A percentile compares a stretch with the other conserved stretches of the same genome.
phyloP scores from a whole-genome alignment of 2,329 filamentous ascomycete genomes.

The Colletotrichum sp. region DNA sequence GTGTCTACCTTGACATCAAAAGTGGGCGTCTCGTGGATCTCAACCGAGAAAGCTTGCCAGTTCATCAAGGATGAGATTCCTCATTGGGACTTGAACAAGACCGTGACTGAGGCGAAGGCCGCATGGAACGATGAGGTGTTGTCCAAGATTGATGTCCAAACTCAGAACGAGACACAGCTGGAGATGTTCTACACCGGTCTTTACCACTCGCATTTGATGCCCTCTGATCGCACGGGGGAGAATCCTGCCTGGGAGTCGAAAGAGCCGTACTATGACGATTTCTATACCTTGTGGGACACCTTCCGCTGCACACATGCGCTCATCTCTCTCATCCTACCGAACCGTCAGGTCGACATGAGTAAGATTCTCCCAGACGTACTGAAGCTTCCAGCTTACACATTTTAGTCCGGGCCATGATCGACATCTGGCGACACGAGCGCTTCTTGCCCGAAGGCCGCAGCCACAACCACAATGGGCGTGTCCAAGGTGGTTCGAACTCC shows the following conservation, averaged over 20 bases:
- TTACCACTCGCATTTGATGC: slow-evolving; percentile 67
- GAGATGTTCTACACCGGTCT: slow-evolving; percentile 61
- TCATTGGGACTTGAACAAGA: slow-evolving; percentile 43
- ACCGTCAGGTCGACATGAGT: slow-evolving; percentile 54
- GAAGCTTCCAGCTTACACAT: neutral
- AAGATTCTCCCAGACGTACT: neutral
- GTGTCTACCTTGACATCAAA: slow-evolving; percentile 48
- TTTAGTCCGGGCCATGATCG: slow-evolving; percentile 56
- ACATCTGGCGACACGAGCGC: slow-evolving; percentile 60
- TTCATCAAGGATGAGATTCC: slow-evolving; percentile 51
- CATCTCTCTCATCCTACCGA: slow-evolving; percentile 57
- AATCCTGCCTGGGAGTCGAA: slow-evolving; percentile 59
- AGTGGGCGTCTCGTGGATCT: slow-evolving; percentile 56
- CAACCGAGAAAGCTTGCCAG: slow-evolving; percentile 50
- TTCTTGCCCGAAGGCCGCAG: slow-evolving; percentile 60
- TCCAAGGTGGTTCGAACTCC: slow-evolving; percentile 63
- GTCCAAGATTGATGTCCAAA: slow-evolving; percentile 43
- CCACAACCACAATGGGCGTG: slow-evolving; percentile 61
- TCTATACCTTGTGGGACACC: slow-evolving; percentile 61
- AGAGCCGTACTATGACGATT: slow-evolving; percentile 65
- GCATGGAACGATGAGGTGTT: slow-evolving; percentile 53
- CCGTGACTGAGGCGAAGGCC: slow-evolving; percentile 41
- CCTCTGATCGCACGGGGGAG: slow-evolving; percentile 63
- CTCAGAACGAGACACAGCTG: slow-evolving; percentile 50
- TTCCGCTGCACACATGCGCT: slow-evolving; percentile 61